Evolutionary conservation across 2,329 filamentous ascomycete genomes (phyloP), one percentile per base, ranked within the genome.

Genomic region (Trematosphaeria pertusa): DNA sequence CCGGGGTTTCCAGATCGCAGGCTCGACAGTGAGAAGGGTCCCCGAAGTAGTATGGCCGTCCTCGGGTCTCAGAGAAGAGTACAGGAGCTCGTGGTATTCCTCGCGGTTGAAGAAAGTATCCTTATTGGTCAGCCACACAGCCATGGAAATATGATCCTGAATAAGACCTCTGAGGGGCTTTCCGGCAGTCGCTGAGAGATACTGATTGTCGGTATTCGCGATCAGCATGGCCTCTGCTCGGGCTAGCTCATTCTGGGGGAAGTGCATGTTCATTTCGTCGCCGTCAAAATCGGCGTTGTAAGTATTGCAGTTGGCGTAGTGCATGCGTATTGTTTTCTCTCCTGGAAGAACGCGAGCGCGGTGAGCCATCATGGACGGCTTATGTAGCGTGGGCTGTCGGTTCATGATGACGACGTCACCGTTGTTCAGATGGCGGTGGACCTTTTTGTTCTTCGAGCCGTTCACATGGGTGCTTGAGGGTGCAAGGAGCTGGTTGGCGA

Each of bases 241-340:
- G 12, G 94, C 94, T 56, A 97, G 81, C 69, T 97, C 95, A 60
- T 96, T 97, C 63, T 99, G 94, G 1, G 94, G 94, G 66, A 99
- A 97, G 74, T 99, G 94, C 92, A 99, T 95, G 72, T 99, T 99
- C 94, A 99, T 99, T 73, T 99, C 94, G 69, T 99, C 94, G 72
- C 94, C 94, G 66, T 99, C 95, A 67, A 99, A 99, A 80, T 99
- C 94, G 22, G 94, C 94, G 63, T 99, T 99, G 80, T 99, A 99
- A 0, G 94, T 97, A 67, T 99, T 99, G 73, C 94, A 97, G 72
- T 99, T 99, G 63, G 94, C 93, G 75, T 99, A 99, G 77, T 99
- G 94, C 93, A 99, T 97, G 58, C 94, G 91, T 69, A 99, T 92
- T 0, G 94, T 97, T 75, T 96, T 96, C 72, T 99, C 95, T 26